Evolutionary conservation across 345 rosid genomes (phyloP).

Genomic region (Lepidium sativum): DNA sequence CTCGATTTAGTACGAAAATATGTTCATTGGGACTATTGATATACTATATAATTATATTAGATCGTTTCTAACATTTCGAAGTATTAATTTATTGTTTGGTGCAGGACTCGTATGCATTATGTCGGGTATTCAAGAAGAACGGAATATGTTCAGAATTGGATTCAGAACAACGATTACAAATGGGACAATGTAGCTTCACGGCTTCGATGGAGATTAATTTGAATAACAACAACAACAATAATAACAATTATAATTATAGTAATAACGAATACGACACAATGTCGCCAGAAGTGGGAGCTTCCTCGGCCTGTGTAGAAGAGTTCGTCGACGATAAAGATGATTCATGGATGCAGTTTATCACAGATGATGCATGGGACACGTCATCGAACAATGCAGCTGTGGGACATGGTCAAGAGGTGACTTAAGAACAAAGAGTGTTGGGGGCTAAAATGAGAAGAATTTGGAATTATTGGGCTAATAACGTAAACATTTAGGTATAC

Average conservation of each 20-base stretch:
- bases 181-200: slow-evolving; percentile 40
- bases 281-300: slow-evolving; percentile 68
- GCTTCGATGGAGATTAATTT: slow-evolving; percentile 35
- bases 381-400: slow-evolving; percentile 35
- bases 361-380: slow-evolving; percentile 76
- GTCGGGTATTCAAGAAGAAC: slow-evolving; percentile 94
- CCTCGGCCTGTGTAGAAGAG: slow-evolving; percentile 46
- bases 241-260: not conserved
- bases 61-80: too few species aligned
- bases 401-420: slow-evolving; percentile 31
- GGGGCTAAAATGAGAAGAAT: not conserved
- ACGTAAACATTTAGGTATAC: slow-evolving; percentile 14
- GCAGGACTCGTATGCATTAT: slow-evolving; percentile 82
- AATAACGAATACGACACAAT: slow-evolving; percentile 41
- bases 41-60: too few species aligned
- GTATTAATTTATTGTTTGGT: not conserved
- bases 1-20: too few species aligned
- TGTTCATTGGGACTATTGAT: too few species aligned
- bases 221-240: not conserved
- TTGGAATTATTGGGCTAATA: not conserved
- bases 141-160: slow-evolving; percentile 67
- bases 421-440: not conserved
- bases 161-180: slow-evolving; percentile 38
- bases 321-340: slow-evolving; percentile 84
- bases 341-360: slow-evolving; percentile 97